Evolutionary conservation across 306 rosid genomes (phyloP).

Genomic region (Trifolium subterraneum): DNA sequence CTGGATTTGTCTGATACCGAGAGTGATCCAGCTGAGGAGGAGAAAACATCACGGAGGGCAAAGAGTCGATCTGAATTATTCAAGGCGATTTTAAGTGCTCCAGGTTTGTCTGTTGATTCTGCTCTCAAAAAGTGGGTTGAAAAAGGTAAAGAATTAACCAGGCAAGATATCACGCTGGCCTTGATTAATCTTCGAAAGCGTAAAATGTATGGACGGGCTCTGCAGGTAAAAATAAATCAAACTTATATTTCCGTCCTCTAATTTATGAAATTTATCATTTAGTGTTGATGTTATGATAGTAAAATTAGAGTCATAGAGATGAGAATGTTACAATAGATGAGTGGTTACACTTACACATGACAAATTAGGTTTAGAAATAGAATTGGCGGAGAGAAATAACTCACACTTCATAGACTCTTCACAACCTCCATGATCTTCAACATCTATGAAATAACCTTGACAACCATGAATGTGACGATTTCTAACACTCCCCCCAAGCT

Average conservation of each 20-base stretch:
- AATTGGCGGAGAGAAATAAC: not conserved
- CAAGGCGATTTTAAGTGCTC: conserved; percentile 50
- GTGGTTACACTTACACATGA: not conserved
- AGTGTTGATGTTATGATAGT: not conserved
- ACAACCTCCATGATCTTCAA: not conserved
- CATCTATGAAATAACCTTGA: not conserved
- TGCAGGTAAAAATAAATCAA: conserved; percentile 66
- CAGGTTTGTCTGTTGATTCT: conserved; percentile 51
- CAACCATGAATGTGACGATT: not conserved
- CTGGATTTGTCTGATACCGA: conserved; percentile 54
- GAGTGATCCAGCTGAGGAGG: conserved; percentile 38
- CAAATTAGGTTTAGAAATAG: conserved; percentile 3
- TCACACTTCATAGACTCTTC: not conserved
- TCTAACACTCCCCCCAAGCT: not conserved
- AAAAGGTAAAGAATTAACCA: conserved; percentile 63
- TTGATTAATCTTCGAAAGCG: conserved; percentile 60
- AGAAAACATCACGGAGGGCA: conserved; percentile 33
- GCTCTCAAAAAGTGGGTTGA: conserved; percentile 72
- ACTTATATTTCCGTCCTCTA: conserved; percentile 3
- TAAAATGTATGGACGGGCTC: conserved; percentile 71
- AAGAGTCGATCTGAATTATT: conserved; percentile 47
- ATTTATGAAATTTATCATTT: conserved; percentile 17
- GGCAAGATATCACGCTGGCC: conserved; percentile 52
- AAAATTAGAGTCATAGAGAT: not conserved
- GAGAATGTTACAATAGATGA: not conserved